phyloP scores from a whole-genome alignment of 352 stramenopile species.

The Globisporangium emineosum region DNA sequence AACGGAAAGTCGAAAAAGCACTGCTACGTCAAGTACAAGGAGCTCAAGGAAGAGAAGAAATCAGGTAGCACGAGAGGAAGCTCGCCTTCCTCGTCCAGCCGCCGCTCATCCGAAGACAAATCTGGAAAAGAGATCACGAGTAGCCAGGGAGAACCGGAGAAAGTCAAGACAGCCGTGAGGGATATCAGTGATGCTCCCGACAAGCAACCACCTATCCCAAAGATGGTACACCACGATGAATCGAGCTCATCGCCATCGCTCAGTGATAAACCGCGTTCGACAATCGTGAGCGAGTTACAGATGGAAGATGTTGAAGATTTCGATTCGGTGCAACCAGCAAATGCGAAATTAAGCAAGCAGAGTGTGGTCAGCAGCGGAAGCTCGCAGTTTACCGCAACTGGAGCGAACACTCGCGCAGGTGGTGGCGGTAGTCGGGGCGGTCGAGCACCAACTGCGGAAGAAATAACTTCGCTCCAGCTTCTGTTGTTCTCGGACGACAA shows the following conservation, averaged over 20 bases:
- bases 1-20: slow-evolving; percentile 72
- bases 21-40: slow-evolving; percentile 86
- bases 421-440: background rate
- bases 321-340: background rate
- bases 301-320: slow-evolving; percentile 23
- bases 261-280: background rate
- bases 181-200: slow-evolving; percentile 16
- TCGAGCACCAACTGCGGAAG: slow-evolving; percentile 30
- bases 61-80: slow-evolving; percentile 18
- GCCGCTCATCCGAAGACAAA: slow-evolving; percentile 16
- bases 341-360: background rate
- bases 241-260: background rate
- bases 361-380: background rate
- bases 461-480: slow-evolving; percentile 45
- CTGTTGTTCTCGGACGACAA: slow-evolving; percentile 56
- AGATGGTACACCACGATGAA: background rate
- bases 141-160: background rate
- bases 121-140: slow-evolving; percentile 2
- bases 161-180: slow-evolving; percentile 17
- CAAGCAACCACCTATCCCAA: background rate
- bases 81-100: slow-evolving; percentile 18
- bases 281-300: slow-evolving; percentile 14
- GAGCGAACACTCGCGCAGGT: background rate
- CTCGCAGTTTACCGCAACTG: background rate
- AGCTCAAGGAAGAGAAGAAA: slow-evolving; percentile 63